Evolutionary conservation across 768 basidiomycete species (phyloP).

Genomic region (Leccinum fibrillosum): DNA sequence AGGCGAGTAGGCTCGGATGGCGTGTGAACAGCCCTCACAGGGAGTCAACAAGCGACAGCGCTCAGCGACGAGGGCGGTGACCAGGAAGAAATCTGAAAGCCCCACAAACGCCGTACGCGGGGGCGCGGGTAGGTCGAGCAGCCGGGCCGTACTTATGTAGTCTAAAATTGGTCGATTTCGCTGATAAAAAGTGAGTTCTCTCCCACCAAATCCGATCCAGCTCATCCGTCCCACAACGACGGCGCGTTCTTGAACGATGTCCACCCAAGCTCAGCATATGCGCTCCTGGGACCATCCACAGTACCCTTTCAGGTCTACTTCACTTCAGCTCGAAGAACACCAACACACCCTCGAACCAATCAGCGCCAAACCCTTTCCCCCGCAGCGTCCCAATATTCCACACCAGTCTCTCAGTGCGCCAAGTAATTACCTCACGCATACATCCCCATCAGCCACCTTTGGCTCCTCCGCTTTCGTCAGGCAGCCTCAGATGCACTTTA

Average conservation of each 20-base stretch:
- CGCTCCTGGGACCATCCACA: constrained; percentile 19
- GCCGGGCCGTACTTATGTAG: constrained; percentile 9
- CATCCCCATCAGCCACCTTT: constrained; percentile 13
- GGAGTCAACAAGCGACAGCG: background rate
- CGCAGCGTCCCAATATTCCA: constrained; percentile 7
- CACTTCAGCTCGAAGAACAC: constrained; percentile 29
- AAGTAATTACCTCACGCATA: constrained; percentile 9
- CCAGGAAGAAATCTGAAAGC: background rate
- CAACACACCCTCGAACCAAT: constrained; percentile 16
- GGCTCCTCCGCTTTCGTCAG: constrained; percentile 11
- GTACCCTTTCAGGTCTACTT: constrained; percentile 12
- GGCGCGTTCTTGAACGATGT: constrained; percentile 15
- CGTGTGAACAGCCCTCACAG: background rate
- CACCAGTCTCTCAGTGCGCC: constrained; percentile 5
- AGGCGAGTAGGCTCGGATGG: background rate
- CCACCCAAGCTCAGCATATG: constrained; percentile 17
- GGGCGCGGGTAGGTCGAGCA: constrained; percentile 3
- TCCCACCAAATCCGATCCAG: background rate
- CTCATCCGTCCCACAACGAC: background rate
- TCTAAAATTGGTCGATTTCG: background rate
- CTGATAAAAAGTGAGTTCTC: constrained; percentile 7
- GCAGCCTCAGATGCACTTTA: constrained; percentile 10
- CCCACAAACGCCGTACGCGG: background rate
- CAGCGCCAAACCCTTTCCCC: constrained; percentile 5
- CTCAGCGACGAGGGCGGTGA: background rate